Base-by-base conservation (phyloP, 441 rosid genomes). In the Flueggea neowawraea region DNA sequence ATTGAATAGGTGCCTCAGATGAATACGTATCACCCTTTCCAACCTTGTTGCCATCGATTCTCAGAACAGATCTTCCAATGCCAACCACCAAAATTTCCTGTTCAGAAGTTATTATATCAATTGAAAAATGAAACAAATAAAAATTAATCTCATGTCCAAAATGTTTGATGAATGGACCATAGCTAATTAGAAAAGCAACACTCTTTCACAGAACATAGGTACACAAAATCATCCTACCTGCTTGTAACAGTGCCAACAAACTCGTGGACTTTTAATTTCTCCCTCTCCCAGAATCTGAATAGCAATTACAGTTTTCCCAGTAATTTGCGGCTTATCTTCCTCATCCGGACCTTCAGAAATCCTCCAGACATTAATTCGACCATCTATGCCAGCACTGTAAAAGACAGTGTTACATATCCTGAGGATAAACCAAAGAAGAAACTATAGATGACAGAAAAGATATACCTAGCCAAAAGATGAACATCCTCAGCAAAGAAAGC, bases 191-290 rank as follows among this genome's bases (percentile, higher is more conserved):
- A 36, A 47, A 47, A 47, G 12, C 50, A 47, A 47, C 12, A 9
- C 14, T 12, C n/a, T 47, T 47, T 14, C 50, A 47, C 12, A 11
- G 45, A 15, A 22, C 17, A 44, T 31, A 16, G 10, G 12, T 36
- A 45, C 59, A 5, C 8, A 16, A 31, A 53, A 17, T n/a, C n/a
- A n/a, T 12, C 31, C 31, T 87, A 91, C 99, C 80, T 89, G 97
- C 74, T 87, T 95, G 82, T 88, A 89, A 65, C 82, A 84, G 67
- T 95, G 98, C 99, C 99, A 95, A 68, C 96, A 95, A 54, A 91
- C 75, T 54, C 89, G 91, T 32, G 99, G 98, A 72, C 89, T 92
- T 57, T 77, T 72, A 43, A 74, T 58, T 65, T 85, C 87, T 61
- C 74, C 88, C 55, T 84, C 84, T 60, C 84, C 85, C 31, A 81